Conservation (phyloP, 176 grass and related monocot species). For the Pharus latifolius region DNA sequence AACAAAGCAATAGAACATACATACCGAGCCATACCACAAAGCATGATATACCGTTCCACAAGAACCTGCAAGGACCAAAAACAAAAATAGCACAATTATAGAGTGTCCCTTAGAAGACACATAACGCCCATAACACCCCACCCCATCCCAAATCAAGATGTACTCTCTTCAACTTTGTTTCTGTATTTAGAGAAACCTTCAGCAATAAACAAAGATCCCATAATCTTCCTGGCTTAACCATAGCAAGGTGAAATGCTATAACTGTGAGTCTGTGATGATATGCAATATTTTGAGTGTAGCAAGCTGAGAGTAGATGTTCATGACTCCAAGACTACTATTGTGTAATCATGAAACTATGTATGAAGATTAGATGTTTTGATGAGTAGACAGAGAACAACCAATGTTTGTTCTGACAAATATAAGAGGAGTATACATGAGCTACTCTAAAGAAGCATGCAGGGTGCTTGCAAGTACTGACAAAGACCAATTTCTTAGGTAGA, state of each 20-base stretch:
- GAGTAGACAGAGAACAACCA: neutral
- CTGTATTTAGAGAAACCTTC: neutral
- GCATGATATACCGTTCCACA: constrained; percentile 92
- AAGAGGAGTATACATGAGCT: neutral
- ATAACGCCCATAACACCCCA: neutral
- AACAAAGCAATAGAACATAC: constrained; percentile 20
- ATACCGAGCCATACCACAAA: constrained; percentile 89
- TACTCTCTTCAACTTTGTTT: neutral
- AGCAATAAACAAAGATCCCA: neutral
- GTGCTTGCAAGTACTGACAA: neutral
- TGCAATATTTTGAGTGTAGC: neutral
- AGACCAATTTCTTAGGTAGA: neutral
- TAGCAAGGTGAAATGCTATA: neutral
- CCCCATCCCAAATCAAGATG: neutral
- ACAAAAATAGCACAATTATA: constrained; percentile 3
- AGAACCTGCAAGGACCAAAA: constrained; percentile 46
- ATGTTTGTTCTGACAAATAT: neutral
- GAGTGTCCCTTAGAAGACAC: neutral
- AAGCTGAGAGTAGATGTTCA: neutral
- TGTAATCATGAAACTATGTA: neutral
- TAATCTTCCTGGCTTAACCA: neutral
- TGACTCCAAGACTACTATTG: neutral
- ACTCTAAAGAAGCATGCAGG: neutral
- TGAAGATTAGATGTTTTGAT: neutral
- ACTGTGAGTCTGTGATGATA: neutral